Evolutionary conservation across 2,329 filamentous ascomycete genomes (phyloP), one percentile per base, ranked within the genome.

Genomic region (Colletotrichum lini): DNA sequence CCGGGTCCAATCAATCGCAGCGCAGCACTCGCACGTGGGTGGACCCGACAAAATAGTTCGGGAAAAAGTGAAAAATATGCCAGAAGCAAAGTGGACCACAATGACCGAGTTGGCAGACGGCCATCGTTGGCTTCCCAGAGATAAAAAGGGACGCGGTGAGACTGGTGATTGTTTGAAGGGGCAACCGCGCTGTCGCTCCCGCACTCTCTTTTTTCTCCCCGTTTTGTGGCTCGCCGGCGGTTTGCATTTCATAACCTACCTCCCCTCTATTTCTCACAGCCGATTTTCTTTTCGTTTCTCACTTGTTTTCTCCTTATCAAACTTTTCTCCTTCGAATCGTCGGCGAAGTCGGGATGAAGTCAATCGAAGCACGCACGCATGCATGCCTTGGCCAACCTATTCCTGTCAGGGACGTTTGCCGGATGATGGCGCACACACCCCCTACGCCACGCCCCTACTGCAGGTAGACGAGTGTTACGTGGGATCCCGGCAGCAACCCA

Each of bases 1-100:
- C 23, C 8, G 23, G 69, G 49, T 54, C 73, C 73, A 74, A 74
- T 74, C 71, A 73, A 60, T 44, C 65, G 63, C 42, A 57, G 71
- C 26, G 54, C 21, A 42, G 64, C 60, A 44, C 67, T 73, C 67
- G 61, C 71, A 74, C 73, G 73, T 73, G 73, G 73, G 73, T 74
- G 73, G 73, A 62, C 57, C 73, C 67, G 56, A 66, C 66, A 72
- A 66, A 66, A 70, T 62, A 56, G 54, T 56, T 65, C 66, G 61
- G 15, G 13, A 49, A 63, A 64, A 65, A 70, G 40, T 18, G 13
- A 53, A 44, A 57, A 54, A 54, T 16, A 47, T 45, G 23, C 45
- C 35, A 72, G 47, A 35, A 63, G 53, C 50, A 49, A 71, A 72
- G 69, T 72, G 65, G 69, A 68, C n/a, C 65, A 64, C 53, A 30